Percentiles rank a stretch among this genome's conserved stretches.
phyloP scores from a whole-genome alignment of 345 rosid genomes.

The Hypericum androsaemum region DNA sequence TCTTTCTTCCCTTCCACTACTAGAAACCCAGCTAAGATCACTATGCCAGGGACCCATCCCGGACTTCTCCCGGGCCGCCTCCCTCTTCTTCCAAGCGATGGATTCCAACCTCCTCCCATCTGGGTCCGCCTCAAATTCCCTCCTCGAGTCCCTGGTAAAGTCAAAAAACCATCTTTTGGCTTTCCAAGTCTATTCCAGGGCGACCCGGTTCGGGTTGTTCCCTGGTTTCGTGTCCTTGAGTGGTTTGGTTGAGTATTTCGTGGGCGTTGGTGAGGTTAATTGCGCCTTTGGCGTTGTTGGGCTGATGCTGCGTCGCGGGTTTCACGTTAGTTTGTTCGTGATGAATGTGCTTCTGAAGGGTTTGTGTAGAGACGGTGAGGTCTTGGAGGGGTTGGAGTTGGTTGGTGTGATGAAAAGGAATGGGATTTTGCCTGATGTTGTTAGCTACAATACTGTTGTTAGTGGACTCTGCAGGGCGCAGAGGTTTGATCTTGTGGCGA shows the following conservation, averaged over 20 bases:
- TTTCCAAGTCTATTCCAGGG: slow-evolving; percentile 33
- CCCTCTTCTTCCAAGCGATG: slow-evolving; percentile 29
- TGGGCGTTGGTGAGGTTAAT: slow-evolving; percentile 21
- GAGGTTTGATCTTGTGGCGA: slow-evolving; percentile 28
- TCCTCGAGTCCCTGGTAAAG: slow-evolving; percentile 39
- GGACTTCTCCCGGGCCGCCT: slow-evolving; percentile 26
- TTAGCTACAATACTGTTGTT: slow-evolving; percentile 40
- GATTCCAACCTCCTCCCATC: slow-evolving; percentile 26
- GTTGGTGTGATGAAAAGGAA: slow-evolving; percentile 31
- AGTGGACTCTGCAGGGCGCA: slow-evolving; percentile 43
- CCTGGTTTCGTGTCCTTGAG: slow-evolving; percentile 39
- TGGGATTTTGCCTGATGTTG: slow-evolving; percentile 26
- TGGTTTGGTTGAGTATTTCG: slow-evolving; percentile 44
- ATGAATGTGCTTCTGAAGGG: slow-evolving; percentile 47
- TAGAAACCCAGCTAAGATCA: slow-evolving; percentile 26
- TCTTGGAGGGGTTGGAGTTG: slow-evolving; percentile 26
- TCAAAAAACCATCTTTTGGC: slow-evolving; percentile 41
- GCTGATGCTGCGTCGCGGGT: slow-evolving; percentile 51
- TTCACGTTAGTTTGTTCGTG: slow-evolving; percentile 26
- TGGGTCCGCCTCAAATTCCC: slow-evolving; percentile 31
- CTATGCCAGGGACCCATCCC: slow-evolving; percentile 33
- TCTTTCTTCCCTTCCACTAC: slow-evolving; percentile 15
- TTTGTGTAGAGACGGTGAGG: slow-evolving; percentile 33
- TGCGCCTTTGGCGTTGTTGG: slow-evolving; percentile 41
- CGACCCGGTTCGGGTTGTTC: slow-evolving; percentile 26